Evolutionary conservation across 2,329 filamentous ascomycete genomes (phyloP).

Genomic region (Trichoderma gracile): DNA sequence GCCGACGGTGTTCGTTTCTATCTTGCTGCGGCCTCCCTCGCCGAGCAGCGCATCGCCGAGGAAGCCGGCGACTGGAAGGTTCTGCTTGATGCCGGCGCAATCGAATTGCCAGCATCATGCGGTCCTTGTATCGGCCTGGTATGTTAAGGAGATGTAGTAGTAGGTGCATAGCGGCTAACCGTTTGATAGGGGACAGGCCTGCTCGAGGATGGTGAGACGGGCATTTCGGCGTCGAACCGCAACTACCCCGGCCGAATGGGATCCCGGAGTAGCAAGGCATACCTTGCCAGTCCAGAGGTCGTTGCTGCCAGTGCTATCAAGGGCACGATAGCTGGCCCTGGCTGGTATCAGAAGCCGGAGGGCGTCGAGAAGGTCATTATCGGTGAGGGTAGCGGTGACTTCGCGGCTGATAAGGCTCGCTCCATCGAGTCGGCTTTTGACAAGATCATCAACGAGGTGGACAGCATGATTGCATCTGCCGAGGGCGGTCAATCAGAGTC

Average conservation of each 20-base stretch:
- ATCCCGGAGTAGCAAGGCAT: conserved; percentile 57
- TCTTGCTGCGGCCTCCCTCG: conserved; percentile 79
- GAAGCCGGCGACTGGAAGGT: conserved; percentile 82
- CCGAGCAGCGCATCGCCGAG: conserved; percentile 73
- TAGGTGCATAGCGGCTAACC: not conserved
- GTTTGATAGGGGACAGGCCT: conserved; percentile 61
- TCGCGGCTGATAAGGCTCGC: conserved; percentile 63
- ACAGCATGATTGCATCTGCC: conserved; percentile 29
- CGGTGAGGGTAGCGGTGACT: conserved; percentile 70
- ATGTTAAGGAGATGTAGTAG: not conserved
- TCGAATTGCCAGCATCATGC: conserved; percentile 71
- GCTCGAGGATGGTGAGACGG: conserved; percentile 81
- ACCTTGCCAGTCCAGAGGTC: conserved; percentile 85
- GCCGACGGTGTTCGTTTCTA: conserved; percentile 80
- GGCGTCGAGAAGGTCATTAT: conserved; percentile 66
- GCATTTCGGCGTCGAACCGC: conserved; percentile 79
- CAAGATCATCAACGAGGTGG: conserved; percentile 63
- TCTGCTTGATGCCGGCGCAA: conserved; percentile 78
- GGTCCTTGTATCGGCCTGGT: conserved; percentile 80
- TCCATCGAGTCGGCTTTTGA: conserved; percentile 71
- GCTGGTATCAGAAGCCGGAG: conserved; percentile 72
- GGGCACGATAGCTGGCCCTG: conserved; percentile 73
- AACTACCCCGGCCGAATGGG: conserved; percentile 96
- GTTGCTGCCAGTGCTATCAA: conserved; percentile 84
- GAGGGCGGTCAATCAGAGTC: conserved; percentile 8